phyloP scores from a whole-genome alignment of 306 rosid genomes.

The Castanea sativa region DNA sequence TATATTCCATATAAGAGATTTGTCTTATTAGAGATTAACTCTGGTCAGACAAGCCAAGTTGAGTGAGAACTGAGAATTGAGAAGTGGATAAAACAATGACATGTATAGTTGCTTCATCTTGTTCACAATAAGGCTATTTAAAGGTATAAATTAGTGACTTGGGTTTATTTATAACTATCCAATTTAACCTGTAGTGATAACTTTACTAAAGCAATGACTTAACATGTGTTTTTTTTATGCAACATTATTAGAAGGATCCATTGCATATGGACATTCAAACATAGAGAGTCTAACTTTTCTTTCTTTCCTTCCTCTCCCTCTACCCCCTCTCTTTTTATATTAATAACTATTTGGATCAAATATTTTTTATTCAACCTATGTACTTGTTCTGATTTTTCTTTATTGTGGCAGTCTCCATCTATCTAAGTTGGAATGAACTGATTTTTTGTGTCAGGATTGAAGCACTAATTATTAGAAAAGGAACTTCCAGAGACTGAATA shows the following conservation, averaged over 20 bases:
- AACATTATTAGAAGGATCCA: neutral
- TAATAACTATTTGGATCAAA: neutral
- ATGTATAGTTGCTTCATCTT: neutral
- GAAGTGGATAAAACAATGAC: neutral
- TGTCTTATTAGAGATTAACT: conserved; percentile 9
- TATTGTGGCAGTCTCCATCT: neutral
- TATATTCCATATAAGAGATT: neutral
- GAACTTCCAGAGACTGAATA: neutral
- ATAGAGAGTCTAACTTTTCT: too few species aligned
- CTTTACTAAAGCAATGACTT: neutral
- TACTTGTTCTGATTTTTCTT: neutral
- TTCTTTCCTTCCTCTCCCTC: too few species aligned
- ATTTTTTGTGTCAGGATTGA: neutral
- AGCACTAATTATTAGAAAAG: neutral
- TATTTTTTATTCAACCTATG: neutral
- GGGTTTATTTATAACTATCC: neutral
- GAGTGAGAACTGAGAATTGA: neutral
- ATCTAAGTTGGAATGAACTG: neutral
- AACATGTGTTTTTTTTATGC: neutral
- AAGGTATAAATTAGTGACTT: neutral
- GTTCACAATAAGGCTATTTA: neutral
- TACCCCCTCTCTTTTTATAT: too few species aligned
- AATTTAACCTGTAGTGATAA: neutral
- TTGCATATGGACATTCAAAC: neutral
- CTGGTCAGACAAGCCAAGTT: neutral